Evolutionary conservation across 768 basidiomycete species (phyloP), one percentile per base, ranked within the genome.

Genomic region (Amanita subjunquillea): DNA sequence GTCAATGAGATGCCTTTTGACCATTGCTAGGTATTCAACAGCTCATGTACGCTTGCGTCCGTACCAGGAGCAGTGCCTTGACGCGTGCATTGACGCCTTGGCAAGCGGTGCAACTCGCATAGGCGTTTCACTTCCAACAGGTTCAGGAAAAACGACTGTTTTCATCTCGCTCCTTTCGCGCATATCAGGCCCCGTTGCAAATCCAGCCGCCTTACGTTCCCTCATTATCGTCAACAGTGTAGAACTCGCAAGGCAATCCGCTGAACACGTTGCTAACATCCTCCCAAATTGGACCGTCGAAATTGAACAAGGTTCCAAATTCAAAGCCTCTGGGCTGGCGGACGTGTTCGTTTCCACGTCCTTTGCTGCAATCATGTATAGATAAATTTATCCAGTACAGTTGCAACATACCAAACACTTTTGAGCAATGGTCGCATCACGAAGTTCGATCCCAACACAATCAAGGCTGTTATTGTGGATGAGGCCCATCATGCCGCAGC

Each of bases 401-500:
- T 94, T 41, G 91, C 90, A 3, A 94, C 91, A 3, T 91, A 89
- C 61, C 91, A 96, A 65, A 95, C 89, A 0, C 71, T 94, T 9
- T 72, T 82, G 32, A 83, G 77, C 52, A 65, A 73, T 4, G 68
- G 76, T 7, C 76, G 90, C 17, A 62, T 92, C 51, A 72, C 71
- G 5, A 95, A 94, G 63, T 95, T 94, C 63, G 72, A 83, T 60
- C 84, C 86, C 3, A 60, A 65, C 8, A 60, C 56, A 43, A 66
- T 90, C 56, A 91, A 86, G 60, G 86, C 85, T 13, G 72, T 96
- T 54, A 82, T 95, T 42, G 73, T 96, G 3, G 93, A 96, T 60
- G 93, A 96, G 67, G 94, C 94, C 0, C 95, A 97, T 63, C 95
- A 98, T 66, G 88, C 94, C 27, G 93, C 90, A 37, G 89, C 94